Conservation (phyloP, 306 rosid species). For the Lathyrus sativus region DNA sequence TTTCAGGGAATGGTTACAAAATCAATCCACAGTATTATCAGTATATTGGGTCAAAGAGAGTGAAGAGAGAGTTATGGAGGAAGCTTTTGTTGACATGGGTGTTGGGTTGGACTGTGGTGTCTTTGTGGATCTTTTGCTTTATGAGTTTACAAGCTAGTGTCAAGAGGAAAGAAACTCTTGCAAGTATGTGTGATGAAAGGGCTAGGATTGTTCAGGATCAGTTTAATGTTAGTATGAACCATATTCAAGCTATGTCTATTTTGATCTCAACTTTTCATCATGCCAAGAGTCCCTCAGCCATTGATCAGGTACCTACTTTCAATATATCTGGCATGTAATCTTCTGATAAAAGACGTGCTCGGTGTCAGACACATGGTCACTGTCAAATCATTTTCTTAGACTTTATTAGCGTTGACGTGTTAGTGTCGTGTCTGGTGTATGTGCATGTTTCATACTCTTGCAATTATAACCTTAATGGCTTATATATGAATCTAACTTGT, state of each 20-base stretch:
- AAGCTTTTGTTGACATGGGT: slow-evolving; percentile 64
- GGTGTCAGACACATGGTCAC: not conserved
- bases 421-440: not conserved
- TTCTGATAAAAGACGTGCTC: not conserved
- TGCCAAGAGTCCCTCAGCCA: slow-evolving; percentile 78
- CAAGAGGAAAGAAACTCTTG: slow-evolving; percentile 86
- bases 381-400: too few species aligned
- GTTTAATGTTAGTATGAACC: slow-evolving; percentile 95
- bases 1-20: slow-evolving; percentile 43
- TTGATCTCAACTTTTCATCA: slow-evolving; percentile 92
- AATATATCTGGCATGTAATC: not conserved
- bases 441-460: not conserved
- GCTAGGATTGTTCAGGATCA: slow-evolving; percentile 97
- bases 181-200: slow-evolving; percentile 96
- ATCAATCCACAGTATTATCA: slow-evolving; percentile 56
- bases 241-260: slow-evolving; percentile 96
- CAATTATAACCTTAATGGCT: not conserved
- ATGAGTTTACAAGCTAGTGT: slow-evolving; percentile 69
- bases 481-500: slow-evolving; percentile 36
- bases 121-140: slow-evolving; percentile 61
- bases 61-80: slow-evolving; percentile 55
- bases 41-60: slow-evolving; percentile 61
- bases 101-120: slow-evolving; percentile 55
- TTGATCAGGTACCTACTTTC: slow-evolving; percentile 73
- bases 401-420: not conserved